Base-by-base conservation (phyloP, 768 basidiomycete species). In the Tubosaeta sp. region DNA sequence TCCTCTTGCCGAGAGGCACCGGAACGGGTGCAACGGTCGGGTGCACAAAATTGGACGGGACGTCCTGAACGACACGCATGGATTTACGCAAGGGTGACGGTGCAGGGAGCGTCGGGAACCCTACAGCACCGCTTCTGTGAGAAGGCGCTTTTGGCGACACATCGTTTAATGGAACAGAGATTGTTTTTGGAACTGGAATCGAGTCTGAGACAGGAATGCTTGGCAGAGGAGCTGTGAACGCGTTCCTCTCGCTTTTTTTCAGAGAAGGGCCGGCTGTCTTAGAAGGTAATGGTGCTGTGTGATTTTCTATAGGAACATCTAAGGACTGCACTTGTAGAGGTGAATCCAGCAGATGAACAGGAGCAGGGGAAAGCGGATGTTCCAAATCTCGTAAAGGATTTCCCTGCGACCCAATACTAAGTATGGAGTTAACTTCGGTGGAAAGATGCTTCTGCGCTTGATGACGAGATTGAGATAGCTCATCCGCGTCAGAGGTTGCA, bases 21-120 rank as follows among this genome's bases (percentile, higher is more conserved):
- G 61, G 63, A 38, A 56, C 60, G 11, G 65, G 61, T 3, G 75
- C 76, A 14, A 71, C 71, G 19, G 68, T 67, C 4, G 74, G 73
- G 19, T 71, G 52, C 31, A 66, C 57, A 19, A 62, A 43, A 37
- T 68, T 67, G 10, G 62, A 54, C 1, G 73, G 73, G 38, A 76
- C 65, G 17, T 85, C 86, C 17, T 74, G 74, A 32, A 71, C 59
- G 12, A 73, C 59, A 25, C 80, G 79, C 54, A 80, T 76, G 0
- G 86, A 87, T 69, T 88, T 90, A 25, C 83, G 81, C 46, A 88
- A 69, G 5, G 85, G 82, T 46, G 83, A 77, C 2, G 86, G 85
- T 5, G 80, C 83, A 22, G 86, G 85, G 29, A 89, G 74, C n/a
- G 73, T 71, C 2, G 86, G 83, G 59, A 88, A 84, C 37, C 74